Conservation (phyloP, 164 flowering plant genomes). For the Vitis riparia region DNA sequence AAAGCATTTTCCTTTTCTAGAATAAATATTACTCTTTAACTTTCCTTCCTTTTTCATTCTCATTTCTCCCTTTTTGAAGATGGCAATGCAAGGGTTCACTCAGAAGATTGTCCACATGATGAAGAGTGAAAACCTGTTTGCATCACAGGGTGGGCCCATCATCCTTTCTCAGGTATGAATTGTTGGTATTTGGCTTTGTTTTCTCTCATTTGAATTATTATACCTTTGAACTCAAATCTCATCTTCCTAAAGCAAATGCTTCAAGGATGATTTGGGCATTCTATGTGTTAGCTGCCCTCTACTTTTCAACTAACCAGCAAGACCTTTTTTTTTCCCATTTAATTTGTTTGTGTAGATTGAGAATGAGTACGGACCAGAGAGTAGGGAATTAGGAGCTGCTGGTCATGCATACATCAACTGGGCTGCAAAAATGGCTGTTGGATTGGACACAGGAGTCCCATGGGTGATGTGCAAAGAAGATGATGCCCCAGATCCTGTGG, state of each 20-base stretch:
- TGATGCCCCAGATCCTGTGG: constrained; percentile 84
- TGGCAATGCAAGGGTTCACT: constrained; percentile 77
- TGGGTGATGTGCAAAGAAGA: constrained; percentile 91
- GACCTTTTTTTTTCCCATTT: too few relatives aligned
- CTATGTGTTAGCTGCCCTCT: too few relatives aligned
- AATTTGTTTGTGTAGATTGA: constrained; percentile 49
- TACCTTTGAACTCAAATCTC: too few relatives aligned
- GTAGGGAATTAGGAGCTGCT: constrained; percentile 50
- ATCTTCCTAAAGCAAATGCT: too few relatives aligned
- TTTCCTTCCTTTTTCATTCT: neutral
- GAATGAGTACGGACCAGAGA: constrained; percentile 70
- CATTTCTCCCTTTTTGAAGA: constrained; percentile 30
- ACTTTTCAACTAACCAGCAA: too few relatives aligned
- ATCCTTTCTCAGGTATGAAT: constrained; percentile 63
- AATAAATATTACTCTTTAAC: neutral
- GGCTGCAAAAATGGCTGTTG: constrained; percentile 84
- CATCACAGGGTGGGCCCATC: constrained; percentile 82
- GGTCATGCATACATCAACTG: constrained; percentile 65
- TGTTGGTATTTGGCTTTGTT: too few relatives aligned
- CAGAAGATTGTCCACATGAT: constrained; percentile 67
- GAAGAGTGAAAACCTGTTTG: constrained; percentile 64
- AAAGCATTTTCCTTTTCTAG: too few relatives aligned
- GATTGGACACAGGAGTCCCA: constrained; percentile 69
- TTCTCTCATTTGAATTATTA: too few relatives aligned
- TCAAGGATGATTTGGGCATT: too few relatives aligned